phyloP scores from a whole-genome alignment of 73 alveolate species.

The Tetrahymena malaccensis region DNA sequence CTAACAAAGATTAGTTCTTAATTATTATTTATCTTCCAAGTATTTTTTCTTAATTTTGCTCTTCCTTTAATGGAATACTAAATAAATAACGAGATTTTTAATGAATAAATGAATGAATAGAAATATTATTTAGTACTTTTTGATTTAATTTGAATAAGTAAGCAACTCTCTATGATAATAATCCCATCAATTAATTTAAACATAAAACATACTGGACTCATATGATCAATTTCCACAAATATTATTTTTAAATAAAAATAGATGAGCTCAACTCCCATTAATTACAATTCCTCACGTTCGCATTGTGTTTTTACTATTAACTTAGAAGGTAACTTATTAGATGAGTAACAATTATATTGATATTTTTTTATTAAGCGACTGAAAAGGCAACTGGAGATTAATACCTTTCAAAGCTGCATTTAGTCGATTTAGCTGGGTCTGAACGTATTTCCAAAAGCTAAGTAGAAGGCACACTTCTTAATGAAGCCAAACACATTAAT shows the following conservation, averaged over 20 bases:
- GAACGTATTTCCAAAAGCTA: constrained; percentile 82
- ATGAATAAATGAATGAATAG: too few relatives aligned
- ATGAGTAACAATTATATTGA: background rate
- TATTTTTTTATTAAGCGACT: background rate
- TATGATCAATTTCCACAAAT: background rate
- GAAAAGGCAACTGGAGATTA: constrained; percentile 23
- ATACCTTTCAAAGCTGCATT: constrained; percentile 55
- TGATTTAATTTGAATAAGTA: background rate
- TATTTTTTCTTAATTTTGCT: too few relatives aligned
- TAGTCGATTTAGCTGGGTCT: constrained; percentile 93
- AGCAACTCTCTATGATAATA: background rate
- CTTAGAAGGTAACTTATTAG: constrained; percentile 56
- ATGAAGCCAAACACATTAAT: constrained; percentile 87
- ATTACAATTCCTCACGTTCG: constrained; percentile 80
- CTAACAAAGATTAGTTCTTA: background rate
- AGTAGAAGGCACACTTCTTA: constrained; percentile 76
- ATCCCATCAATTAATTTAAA: background rate
- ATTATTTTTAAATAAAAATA: background rate
- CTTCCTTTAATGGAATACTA: background rate
- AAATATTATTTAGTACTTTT: too few relatives aligned
- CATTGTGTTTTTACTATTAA: constrained; percentile 93
- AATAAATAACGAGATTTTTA: background rate
- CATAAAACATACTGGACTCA: background rate
- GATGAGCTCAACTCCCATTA: constrained; percentile 85
- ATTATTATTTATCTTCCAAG: too few relatives aligned